phyloP scores from a whole-genome alignment of 2,329 filamentous ascomycete species.

The Claviceps paspali region DNA sequence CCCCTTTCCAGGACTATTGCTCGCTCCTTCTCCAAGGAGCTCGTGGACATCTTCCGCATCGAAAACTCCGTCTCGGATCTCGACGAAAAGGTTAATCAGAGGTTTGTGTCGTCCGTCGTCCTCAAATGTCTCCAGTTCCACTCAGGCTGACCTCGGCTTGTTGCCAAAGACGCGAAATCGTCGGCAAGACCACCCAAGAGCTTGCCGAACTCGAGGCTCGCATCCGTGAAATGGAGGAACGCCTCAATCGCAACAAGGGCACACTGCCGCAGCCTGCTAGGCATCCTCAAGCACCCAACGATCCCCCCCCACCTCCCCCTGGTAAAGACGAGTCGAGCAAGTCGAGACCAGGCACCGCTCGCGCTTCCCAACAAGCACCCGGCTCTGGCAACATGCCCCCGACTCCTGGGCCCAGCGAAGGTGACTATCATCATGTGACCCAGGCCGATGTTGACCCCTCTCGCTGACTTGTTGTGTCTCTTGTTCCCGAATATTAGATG shows the following conservation, averaged over 20 bases:
- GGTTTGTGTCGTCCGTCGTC: constrained; percentile 39
- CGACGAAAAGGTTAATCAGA: constrained; percentile 61
- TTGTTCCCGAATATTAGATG: constrained; percentile 15
- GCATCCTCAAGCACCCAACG: constrained; percentile 6
- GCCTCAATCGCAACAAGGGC: constrained; percentile 34
- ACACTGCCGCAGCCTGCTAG: constrained; percentile 7
- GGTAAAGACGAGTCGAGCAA: constrained; percentile 20
- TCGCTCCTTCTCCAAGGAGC: constrained; percentile 68
- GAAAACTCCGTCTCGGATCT: constrained; percentile 63
- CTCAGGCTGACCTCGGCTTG: neutral
- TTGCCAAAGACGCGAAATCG: constrained; percentile 25
- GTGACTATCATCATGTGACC: constrained; percentile 35
- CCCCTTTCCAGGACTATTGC: constrained; percentile 58
- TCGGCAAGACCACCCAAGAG: constrained; percentile 60
- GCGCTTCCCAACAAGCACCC: constrained; percentile 34
- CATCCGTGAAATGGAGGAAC: constrained; percentile 72
- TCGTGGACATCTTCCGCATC: constrained; percentile 81
- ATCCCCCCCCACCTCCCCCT: constrained; percentile 7
- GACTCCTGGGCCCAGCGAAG: constrained; percentile 46
- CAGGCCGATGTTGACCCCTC: constrained; percentile 11
- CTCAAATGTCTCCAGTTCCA: neutral
- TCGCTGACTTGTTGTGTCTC: constrained; percentile 1
- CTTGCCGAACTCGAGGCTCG: constrained; percentile 74
- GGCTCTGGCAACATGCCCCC: constrained; percentile 42
- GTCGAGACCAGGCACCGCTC: constrained; percentile 40